Conservation (phyloP, 2,329 filamentous ascomycete species). For the Fusarium decemcellulare region DNA sequence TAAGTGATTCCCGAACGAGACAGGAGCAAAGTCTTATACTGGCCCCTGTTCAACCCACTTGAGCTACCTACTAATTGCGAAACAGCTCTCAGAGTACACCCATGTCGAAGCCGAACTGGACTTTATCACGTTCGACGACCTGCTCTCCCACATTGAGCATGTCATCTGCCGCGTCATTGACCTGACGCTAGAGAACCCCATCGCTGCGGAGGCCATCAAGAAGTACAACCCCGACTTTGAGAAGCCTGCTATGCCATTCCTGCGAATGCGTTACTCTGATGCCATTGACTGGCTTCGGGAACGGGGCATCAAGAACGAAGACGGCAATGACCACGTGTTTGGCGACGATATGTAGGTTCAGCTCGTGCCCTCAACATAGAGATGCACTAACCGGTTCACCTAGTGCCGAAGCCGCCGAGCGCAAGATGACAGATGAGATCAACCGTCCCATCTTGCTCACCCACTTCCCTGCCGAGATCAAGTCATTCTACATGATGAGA, state of each 20-base stretch:
- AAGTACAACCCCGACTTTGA: conserved; percentile 93
- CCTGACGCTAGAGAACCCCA: conserved; percentile 79
- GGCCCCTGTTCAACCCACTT: neutral
- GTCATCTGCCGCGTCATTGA: conserved; percentile 91
- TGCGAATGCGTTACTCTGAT: conserved; percentile 94
- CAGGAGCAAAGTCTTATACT: neutral
- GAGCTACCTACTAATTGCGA: neutral
- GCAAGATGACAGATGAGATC: conserved; percentile 96
- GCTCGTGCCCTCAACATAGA: neutral
- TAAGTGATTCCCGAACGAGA: conserved; percentile 14
- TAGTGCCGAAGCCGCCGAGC: conserved; percentile 91
- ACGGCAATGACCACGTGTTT: conserved; percentile 89
- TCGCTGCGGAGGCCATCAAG: conserved; percentile 80
- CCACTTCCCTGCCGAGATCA: conserved; percentile 97
- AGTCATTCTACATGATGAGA: conserved; percentile 99
- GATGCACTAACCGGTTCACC: conserved; percentile 3
- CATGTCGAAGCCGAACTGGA: conserved; percentile 97
- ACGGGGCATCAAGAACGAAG: conserved; percentile 93
- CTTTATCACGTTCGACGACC: conserved; percentile 93
- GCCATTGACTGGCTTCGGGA: conserved; percentile 95
- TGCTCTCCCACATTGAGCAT: conserved; percentile 88
- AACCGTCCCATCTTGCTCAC: conserved; percentile 96
- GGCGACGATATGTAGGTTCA: conserved; percentile 84
- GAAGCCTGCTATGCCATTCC: conserved; percentile 86
- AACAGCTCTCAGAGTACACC: conserved; percentile 87